Evolutionary conservation across 495 filamentous ascomycete species (phyloP), one percentile per base, ranked within the genome.

Genomic region (Hypoxylon cercidicola): DNA sequence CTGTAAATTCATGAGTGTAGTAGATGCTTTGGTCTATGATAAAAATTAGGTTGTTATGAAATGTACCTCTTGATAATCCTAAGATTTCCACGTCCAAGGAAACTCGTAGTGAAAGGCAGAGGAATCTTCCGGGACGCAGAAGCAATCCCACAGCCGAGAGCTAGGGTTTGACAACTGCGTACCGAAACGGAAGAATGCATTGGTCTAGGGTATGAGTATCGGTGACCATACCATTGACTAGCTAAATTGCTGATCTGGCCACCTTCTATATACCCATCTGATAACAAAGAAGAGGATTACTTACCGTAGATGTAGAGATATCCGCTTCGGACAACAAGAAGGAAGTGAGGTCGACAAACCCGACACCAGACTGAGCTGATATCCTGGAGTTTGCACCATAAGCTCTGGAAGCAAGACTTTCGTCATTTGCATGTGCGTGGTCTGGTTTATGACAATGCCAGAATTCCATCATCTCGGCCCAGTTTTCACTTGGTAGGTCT

Each of bases 391-490:
- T 83, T 11, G 92, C 90, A 18, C 89, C 89, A 72, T 95, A 96
- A 0, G 89, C 92, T 71, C 90, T 90, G 0, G 81, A 76, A 39
- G 78, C 78, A 9, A 85, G 79, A 62, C 74, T 79, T 51, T 76
- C 71, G 7, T 81, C 76, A 39, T 75, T 59, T 8, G 73, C 75
- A 64, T 80, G 64, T 10, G 4, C 30, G 4, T 78, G 78, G 55
- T 86, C 77, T 41, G 93, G 95, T 72, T 97, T 98, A 74, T 99
- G 95, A 72, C 95, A 99, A 75, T 99, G 95, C 95, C 95, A 99
- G 67, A 97, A 97, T 72, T 99, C 95, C 95, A 99, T 99, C 96
- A 98, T 97, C 75, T 99, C 95, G 1, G 94, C 95, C 95, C 95
- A 99, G 69, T 96, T 95, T 59, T 93, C 92, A 66, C 92, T 96